Evolutionary conservation across 768 basidiomycete genomes (phyloP).

Genomic region (Termitomyces sp.): DNA sequence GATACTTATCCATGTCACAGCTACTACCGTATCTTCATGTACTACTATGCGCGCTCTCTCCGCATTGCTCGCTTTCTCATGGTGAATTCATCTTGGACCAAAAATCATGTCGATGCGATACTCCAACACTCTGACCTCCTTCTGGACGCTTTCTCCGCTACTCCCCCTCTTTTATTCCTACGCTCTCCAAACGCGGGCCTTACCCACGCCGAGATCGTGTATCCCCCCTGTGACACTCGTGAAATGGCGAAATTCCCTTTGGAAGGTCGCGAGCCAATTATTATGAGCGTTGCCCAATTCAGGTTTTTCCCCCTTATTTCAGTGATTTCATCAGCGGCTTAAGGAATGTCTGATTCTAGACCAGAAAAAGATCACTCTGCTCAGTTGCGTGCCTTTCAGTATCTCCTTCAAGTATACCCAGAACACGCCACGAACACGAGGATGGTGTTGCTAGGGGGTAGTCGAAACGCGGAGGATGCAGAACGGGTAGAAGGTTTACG

Average conservation of each 20-base stretch:
- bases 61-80: too few species aligned
- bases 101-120: conserved; percentile 75
- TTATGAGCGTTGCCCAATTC: conserved; percentile 92
- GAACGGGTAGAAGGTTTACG: conserved; percentile 62
- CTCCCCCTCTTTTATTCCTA: conserved; percentile 39
- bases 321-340: background rate
- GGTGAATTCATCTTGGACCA: conserved; percentile 97
- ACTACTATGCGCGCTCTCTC: too few species aligned
- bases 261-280: conserved; percentile 51
- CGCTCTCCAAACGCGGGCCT: conserved; percentile 21
- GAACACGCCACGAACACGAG: conserved; percentile 38
- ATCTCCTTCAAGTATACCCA: conserved; percentile 56
- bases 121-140: conserved; percentile 51
- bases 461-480: conserved; percentile 75
- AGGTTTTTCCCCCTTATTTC: conserved; percentile 40
- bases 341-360: conserved; percentile 29
- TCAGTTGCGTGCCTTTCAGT: conserved; percentile 70
- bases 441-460: conserved; percentile 81
- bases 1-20: too few species aligned
- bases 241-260: conserved; percentile 60
- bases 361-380: conserved; percentile 93
- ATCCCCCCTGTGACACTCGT: conserved; percentile 88
- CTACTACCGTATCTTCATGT: too few species aligned
- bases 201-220: conserved; percentile 53
- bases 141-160: conserved; percentile 43